phyloP scores from a whole-genome alignment of 176 grass and related monocot genomes.

The Alopecurus myosuroides region DNA sequence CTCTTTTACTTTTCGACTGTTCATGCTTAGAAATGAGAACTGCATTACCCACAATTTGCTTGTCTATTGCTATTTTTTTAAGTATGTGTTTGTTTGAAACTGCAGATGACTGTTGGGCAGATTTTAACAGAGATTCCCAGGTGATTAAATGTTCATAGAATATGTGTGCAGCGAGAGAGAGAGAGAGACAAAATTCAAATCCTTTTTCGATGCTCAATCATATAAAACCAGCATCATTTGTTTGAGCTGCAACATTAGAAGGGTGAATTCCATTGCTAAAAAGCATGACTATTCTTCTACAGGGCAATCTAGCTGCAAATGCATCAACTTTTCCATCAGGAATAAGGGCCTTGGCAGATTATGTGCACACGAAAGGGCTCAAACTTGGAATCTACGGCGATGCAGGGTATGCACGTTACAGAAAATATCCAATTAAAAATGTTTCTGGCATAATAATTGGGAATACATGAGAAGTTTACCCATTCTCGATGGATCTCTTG shows the following conservation, averaged over 20 bases:
- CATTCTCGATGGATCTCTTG: not conserved
- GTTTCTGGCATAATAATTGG: not conserved
- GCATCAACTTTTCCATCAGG: constrained; percentile 40
- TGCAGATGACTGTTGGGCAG: constrained; percentile 50
- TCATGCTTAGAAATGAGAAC: not conserved
- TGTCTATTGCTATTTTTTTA: not conserved
- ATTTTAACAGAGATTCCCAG: constrained; percentile 34
- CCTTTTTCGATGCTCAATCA: not conserved
- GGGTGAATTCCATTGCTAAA: not conserved
- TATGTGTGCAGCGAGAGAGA: not conserved
- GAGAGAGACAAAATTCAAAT: not conserved
- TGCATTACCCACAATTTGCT: not conserved
- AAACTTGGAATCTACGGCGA: constrained; percentile 53
- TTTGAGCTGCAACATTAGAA: not conserved
- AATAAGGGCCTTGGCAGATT: constrained; percentile 40
- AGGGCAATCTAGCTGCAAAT: constrained; percentile 45
- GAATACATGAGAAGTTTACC: not conserved
- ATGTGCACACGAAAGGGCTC: constrained; percentile 41
- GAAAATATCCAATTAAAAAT: not conserved
- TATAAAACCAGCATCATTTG: not conserved
- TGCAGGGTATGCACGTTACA: constrained; percentile 20
- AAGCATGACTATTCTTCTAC: not conserved
- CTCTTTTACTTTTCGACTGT: not conserved
- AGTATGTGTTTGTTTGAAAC: not conserved
- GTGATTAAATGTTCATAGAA: not conserved